Conservation (phyloP, 73 alveolate species). For the Effrenium voratum region DNA sequence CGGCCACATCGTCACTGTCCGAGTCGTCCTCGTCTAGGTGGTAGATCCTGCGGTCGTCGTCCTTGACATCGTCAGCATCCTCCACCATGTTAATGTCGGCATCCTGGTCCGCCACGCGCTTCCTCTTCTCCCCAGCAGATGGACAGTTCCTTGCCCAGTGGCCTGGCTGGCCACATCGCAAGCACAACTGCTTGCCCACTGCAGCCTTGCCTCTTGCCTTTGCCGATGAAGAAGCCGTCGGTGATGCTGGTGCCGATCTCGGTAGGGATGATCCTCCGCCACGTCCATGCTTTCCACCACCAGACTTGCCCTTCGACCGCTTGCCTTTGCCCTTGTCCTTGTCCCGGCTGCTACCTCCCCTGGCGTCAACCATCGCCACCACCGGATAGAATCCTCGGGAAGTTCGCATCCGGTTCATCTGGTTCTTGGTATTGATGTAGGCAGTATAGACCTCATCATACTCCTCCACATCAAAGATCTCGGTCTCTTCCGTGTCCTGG, state of each 20-base stretch:
- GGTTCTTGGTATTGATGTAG: too few species aligned
- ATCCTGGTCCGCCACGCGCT: background rate
- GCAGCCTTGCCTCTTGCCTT: background rate
- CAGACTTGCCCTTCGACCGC: background rate
- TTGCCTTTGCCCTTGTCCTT: background rate
- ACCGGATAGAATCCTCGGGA: too few species aligned
- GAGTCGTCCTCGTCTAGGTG: background rate
- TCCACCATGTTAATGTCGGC: background rate
- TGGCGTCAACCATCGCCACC: too few species aligned
- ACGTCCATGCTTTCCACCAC: too few species aligned
- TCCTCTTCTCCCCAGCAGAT: background rate
- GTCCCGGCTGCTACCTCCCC: background rate
- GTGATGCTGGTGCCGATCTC: too few species aligned
- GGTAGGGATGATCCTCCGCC: too few species aligned
- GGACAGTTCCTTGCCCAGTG: conserved; percentile 35
- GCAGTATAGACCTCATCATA: too few species aligned
- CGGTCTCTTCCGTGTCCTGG: background rate
- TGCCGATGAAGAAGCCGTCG: background rate
- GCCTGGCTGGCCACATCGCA: conserved; percentile 24
- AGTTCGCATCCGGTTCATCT: too few species aligned
- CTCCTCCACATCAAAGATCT: too few species aligned
- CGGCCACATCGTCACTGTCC: background rate
- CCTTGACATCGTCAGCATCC: background rate
- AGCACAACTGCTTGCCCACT: background rate
- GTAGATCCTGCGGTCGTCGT: background rate